phyloP scores from a whole-genome alignment of 2,329 filamentous ascomycete genomes.

The Clarireedia monteithiana region DNA sequence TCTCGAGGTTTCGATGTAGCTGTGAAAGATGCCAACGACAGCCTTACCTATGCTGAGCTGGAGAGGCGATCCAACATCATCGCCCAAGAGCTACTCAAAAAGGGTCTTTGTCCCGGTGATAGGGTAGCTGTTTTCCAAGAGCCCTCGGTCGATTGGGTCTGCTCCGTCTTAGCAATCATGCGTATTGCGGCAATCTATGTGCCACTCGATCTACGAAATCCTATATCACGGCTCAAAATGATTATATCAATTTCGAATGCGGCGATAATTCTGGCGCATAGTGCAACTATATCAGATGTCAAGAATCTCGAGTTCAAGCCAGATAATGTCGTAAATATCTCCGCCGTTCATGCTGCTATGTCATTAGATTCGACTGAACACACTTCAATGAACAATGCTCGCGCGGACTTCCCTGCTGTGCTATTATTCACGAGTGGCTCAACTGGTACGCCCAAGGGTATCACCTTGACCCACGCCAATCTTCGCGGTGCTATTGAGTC shows the following conservation, averaged over 20 bases:
- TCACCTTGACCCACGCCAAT: conserved; percentile 26
- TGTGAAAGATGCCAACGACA: too few species aligned
- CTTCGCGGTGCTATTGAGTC: conserved; percentile 21
- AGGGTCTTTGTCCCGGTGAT: too few species aligned
- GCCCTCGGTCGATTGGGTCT: conserved; percentile 21
- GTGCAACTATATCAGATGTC: conserved; percentile 12
- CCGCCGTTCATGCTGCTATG: background rate
- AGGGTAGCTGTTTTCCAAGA: too few species aligned
- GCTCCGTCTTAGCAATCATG: conserved; percentile 29
- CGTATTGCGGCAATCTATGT: conserved; percentile 29
- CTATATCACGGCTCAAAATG: conserved; percentile 17
- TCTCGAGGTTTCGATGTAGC: too few species aligned
- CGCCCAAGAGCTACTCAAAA: too few species aligned
- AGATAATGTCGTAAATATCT: background rate
- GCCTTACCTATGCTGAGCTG: background rate
- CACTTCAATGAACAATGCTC: background rate
- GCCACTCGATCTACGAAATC: conserved; percentile 28
- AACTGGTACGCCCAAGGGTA: conserved; percentile 34
- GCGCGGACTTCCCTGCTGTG: background rate
- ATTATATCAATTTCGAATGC: too few species aligned
- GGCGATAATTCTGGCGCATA: too few species aligned
- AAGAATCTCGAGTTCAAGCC: conserved; percentile 18
- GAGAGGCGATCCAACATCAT: conserved; percentile 10
- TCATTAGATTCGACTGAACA: background rate
- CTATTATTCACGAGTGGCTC: conserved; percentile 63